A percentile compares a stretch with the other conserved stretches of the same genome.
Evolutionary conservation across 176 grass and related monocot species (phyloP).

Genomic region (Triticum monococcum): DNA sequence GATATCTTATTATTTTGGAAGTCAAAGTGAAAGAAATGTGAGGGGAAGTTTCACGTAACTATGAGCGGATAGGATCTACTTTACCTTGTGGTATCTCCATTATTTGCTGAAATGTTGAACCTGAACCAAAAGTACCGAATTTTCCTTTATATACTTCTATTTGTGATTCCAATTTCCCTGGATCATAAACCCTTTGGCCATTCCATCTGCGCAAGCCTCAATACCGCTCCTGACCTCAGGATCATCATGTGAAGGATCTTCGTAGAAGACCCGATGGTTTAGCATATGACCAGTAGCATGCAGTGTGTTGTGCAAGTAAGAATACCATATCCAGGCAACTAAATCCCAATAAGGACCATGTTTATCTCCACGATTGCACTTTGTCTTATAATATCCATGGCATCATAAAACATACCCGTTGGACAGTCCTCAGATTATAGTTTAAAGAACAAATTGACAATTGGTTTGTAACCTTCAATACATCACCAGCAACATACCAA

Average conservation of each 20-base stretch:
- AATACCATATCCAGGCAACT: conserved; percentile 59
- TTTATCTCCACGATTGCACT: conserved; percentile 26
- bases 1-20: background rate
- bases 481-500: conserved; percentile 55
- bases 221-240: conserved; percentile 38
- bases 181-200: conserved; percentile 25
- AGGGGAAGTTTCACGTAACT: too few relatives aligned
- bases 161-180: conserved; percentile 24
- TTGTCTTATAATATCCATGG: conserved; percentile 68
- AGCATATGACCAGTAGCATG: conserved; percentile 64
- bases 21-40: background rate
- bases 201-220: conserved; percentile 27
- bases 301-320: background rate
- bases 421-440: conserved; percentile 46
- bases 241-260: conserved; percentile 33
- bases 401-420: conserved; percentile 68
- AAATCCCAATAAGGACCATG: conserved; percentile 39
- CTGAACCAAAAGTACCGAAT: conserved; percentile 36
- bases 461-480: conserved; percentile 68
- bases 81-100: conserved; percentile 59
- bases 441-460: conserved; percentile 41
- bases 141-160: conserved; percentile 57
- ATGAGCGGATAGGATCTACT: background rate
- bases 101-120: conserved; percentile 36
- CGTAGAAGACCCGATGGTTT: conserved; percentile 69